Evolutionary conservation across 306 rosid species (phyloP).

Genomic region (Quillaja saponaria): DNA sequence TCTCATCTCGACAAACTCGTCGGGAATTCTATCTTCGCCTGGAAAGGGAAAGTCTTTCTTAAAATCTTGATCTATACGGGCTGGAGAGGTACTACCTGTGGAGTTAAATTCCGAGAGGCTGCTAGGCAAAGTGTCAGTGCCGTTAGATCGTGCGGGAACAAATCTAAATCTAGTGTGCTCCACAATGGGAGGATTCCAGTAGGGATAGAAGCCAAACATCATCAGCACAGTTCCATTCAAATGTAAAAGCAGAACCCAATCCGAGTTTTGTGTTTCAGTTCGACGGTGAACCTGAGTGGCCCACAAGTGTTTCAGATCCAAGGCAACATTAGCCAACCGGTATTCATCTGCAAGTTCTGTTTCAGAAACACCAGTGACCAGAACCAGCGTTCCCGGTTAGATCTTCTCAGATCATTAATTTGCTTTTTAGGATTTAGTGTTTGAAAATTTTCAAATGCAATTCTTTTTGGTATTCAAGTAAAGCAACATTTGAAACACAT

Average conservation of each 20-base stretch:
- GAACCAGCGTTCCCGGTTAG: constrained; percentile 56
- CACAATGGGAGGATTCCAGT: constrained; percentile 68
- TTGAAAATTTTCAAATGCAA: too few relatives aligned
- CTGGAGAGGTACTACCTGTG: constrained; percentile 59
- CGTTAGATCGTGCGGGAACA: constrained; percentile 55
- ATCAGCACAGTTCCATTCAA: constrained; percentile 65
- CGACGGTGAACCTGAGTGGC: constrained; percentile 78
- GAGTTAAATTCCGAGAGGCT: constrained; percentile 59
- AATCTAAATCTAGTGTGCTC: constrained; percentile 40
- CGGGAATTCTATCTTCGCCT: constrained; percentile 48
- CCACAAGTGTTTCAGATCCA: constrained; percentile 77
- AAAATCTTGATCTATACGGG: constrained; percentile 66
- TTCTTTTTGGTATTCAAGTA: too few relatives aligned
- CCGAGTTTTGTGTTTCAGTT: constrained; percentile 73
- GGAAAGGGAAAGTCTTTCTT: constrained; percentile 44
- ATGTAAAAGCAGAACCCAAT: constrained; percentile 68
- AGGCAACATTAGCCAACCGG: constrained; percentile 67
- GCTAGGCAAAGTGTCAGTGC: constrained; percentile 52
- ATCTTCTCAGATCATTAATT: not conserved
- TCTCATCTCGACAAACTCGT: constrained; percentile 47
- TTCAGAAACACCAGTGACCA: constrained; percentile 64
- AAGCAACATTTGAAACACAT: not conserved
- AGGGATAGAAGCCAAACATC: constrained; percentile 54
- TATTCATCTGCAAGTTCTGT: constrained; percentile 72
- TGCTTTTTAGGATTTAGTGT: not conserved